Evolutionary conservation across 1,139 yeast genomes (phyloP).

Genomic region (Diutina neorugosa): DNA sequence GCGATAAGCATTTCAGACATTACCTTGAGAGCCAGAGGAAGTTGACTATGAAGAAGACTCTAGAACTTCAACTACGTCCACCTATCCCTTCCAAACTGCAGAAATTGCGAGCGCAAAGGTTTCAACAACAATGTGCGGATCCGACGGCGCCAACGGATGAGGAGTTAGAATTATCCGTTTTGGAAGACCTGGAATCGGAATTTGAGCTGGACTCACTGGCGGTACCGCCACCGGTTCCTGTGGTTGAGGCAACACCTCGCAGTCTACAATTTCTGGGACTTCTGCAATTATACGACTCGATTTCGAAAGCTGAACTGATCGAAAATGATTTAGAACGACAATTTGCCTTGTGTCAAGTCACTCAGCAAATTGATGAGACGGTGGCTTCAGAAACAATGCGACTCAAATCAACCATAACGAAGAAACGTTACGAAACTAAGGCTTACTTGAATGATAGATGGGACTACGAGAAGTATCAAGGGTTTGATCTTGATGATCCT

Average conservation of each 20-base stretch:
- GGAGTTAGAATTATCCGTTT: background rate
- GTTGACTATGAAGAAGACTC: slow-evolving; percentile 19
- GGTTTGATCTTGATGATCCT: slow-evolving; percentile 40
- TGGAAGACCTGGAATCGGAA: slow-evolving; percentile 2
- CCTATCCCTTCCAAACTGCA: slow-evolving; percentile 28
- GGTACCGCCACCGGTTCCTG: slow-evolving; percentile 4
- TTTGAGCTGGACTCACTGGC: slow-evolving; percentile 4
- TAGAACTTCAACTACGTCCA: slow-evolving; percentile 19
- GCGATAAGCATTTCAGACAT: slow-evolving; percentile 30
- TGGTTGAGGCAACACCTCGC: background rate
- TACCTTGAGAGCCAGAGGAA: slow-evolving; percentile 28
- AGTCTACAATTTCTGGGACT: background rate
- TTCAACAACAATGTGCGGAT: background rate
- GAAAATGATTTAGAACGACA: slow-evolving; percentile 24
- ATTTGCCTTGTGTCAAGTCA: slow-evolving; percentile 29
- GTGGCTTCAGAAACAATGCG: slow-evolving; percentile 24
- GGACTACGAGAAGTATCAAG: slow-evolving; percentile 48
- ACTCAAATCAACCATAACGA: slow-evolving; percentile 20
- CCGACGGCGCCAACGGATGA: background rate
- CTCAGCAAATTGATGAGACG: slow-evolving; percentile 20
- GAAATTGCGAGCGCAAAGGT: slow-evolving; percentile 8
- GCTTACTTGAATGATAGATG: slow-evolving; percentile 22
- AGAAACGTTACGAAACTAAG: slow-evolving; percentile 23
- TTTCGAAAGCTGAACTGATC: slow-evolving; percentile 24
- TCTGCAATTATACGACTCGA: slow-evolving; percentile 17